A percentile compares a stretch with the other conserved stretches of the same genome.
Evolutionary conservation across 163 green algal species (phyloP).

Genomic region (Chloromonas sp.): DNA sequence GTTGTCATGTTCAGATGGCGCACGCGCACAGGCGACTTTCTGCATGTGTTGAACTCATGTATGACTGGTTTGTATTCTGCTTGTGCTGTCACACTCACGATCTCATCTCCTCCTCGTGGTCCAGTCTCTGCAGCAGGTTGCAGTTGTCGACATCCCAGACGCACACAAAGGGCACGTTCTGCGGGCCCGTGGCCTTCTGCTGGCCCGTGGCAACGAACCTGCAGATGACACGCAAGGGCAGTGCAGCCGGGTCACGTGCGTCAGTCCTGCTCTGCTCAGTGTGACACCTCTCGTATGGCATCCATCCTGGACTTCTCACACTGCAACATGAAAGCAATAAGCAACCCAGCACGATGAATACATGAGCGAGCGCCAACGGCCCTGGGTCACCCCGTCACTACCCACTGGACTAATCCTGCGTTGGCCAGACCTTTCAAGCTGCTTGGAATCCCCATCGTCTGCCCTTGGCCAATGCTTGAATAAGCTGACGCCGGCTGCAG

Average conservation of each 20-base stretch:
- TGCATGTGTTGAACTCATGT: too few species aligned
- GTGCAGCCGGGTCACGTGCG: background rate
- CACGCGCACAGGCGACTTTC: too few species aligned
- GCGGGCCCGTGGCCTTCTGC: slow-evolving; percentile 32
- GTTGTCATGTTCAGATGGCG: too few species aligned
- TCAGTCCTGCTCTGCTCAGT: background rate
- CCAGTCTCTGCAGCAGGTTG: slow-evolving; percentile 42
- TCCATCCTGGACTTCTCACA: background rate
- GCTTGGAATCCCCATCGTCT: too few species aligned
- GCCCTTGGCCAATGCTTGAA: too few species aligned
- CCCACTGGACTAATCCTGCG: too few species aligned
- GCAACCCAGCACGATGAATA: too few species aligned
- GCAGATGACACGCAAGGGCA: background rate
- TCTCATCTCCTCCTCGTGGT: slow-evolving; percentile 34
- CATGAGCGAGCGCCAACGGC: too few species aligned
- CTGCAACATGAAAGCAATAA: background rate
- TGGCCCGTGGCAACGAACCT: slow-evolving; percentile 57
- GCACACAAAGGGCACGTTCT: slow-evolving; percentile 41
- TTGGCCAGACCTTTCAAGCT: too few species aligned
- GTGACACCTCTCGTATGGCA: background rate
- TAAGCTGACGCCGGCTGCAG: too few species aligned
- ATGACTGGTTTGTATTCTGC: too few species aligned
- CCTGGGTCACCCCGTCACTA: too few species aligned
- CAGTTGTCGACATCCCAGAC: slow-evolving; percentile 55
- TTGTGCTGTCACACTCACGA: slow-evolving; percentile 8